phyloP scores from a whole-genome alignment of 805 yeast species.

The Barnettozyma salicaria region DNA sequence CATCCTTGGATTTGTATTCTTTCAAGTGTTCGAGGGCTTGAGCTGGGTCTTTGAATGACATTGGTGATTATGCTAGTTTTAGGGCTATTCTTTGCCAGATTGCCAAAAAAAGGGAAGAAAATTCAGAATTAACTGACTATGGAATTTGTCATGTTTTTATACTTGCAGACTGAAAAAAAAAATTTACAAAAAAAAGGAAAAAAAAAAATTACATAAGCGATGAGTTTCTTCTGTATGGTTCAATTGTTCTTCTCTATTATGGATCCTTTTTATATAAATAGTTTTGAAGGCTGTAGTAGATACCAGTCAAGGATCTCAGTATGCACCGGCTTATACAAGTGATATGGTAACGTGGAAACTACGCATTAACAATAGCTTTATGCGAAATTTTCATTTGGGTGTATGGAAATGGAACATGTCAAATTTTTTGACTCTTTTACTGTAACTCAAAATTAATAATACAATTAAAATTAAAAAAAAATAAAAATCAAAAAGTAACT shows the following conservation, averaged over 20 bases:
- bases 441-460: too few species aligned
- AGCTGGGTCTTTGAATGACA: conserved; percentile 37
- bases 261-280: background rate
- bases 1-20: conserved; percentile 69
- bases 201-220: conserved; percentile 7
- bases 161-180: conserved; percentile 2
- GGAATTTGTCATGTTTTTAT: conserved; percentile 6
- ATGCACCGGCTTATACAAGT: too few species aligned
- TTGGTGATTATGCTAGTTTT: conserved; percentile 13
- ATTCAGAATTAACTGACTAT: background rate
- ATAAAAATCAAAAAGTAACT: too few species aligned
- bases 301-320: background rate
- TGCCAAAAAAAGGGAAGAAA: conserved; percentile 23
- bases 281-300: too few species aligned
- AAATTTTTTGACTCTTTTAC: too few species aligned
- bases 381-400: too few species aligned
- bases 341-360: too few species aligned
- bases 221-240: background rate
- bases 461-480: too few species aligned
- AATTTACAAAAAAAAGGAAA: conserved; percentile 3
- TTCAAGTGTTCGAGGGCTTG: conserved; percentile 65
- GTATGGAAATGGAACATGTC: too few species aligned
- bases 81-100: conserved; percentile 26
- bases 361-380: too few species aligned
- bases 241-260: background rate